Evolutionary conservation across 768 basidiomycete species (phyloP), one percentile per base, ranked within the genome.

Genomic region (Pleurotus tuber-regium): DNA sequence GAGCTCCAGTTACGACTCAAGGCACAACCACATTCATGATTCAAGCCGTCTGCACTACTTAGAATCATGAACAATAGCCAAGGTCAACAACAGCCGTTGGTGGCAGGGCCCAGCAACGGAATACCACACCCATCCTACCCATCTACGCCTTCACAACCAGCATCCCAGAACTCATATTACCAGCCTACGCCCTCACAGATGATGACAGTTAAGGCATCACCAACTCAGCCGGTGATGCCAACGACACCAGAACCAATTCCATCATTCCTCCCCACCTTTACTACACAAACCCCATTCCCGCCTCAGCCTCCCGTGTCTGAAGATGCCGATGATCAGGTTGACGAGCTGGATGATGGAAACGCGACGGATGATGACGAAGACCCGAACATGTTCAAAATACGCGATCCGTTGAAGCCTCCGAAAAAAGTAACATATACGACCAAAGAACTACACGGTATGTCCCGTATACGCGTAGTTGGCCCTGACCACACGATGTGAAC

Each of bases 271-370:
- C n/a, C 31, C 10, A n/a, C 31, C n/a, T 33, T 33, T 10, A n/a
- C 31, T 33, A 19, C n/a, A 8, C 35, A 38, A 14, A 7, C 21
- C n/a, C 21, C 35, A 1, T n/a, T 16, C 21, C 35, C 21, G 12
- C 21, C 35, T 16, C n/a, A 38, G 7, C n/a, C 35, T 5, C n/a
- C 21, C 51, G 39, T 47, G 46, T 54, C 56, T 53, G 51, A 60
- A 29, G 59, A 35, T 24, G 59, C 63, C 21, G 72, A 69, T 8
- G 65, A 61, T 38, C 78, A 82, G 55, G 39, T 76, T 3, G 78
- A 81, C 57, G 73, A 79, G 53, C 71, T 79, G 30, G 71, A 80
- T 26, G 74, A 74, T 14, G 74, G 75, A 23, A 70, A 72, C 8
- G 67, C 66, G 21, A 64, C 67, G 0, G 35, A 38, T 19, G 35